A percentile compares a stretch with the other conserved stretches of the same genome.
Evolutionary conservation across 1,284 basidiomycete genomes (phyloP).

Genomic region (Ganoderma lingzhi): DNA sequence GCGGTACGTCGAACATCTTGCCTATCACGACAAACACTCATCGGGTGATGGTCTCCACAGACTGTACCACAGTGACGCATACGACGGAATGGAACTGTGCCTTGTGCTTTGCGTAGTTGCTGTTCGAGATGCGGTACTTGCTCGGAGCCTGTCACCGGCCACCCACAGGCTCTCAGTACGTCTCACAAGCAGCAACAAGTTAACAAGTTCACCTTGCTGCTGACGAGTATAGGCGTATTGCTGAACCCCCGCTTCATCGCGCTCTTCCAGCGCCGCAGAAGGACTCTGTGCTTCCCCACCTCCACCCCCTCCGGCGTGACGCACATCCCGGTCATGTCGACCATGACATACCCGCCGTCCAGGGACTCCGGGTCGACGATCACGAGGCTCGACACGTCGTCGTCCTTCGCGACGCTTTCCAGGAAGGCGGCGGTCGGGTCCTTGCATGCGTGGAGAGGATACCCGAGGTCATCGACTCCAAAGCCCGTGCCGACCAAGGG

Average conservation of each 20-base stretch:
- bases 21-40: background rate
- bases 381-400: background rate
- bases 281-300: slow-evolving; percentile 4
- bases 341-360: slow-evolving; percentile 8
- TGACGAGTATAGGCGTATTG: background rate
- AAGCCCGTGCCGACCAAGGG: slow-evolving; percentile 4
- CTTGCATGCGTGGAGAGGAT: slow-evolving; percentile 6
- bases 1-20: background rate
- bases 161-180: background rate
- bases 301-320: slow-evolving; percentile 12
- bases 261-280: slow-evolving; percentile 8
- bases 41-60: background rate
- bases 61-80: slow-evolving; percentile 2
- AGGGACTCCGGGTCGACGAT: slow-evolving; percentile 5
- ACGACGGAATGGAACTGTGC: slow-evolving; percentile 9
- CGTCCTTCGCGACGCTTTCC: slow-evolving; percentile 3
- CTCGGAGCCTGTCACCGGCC: background rate
- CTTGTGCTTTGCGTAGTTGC: slow-evolving; percentile 10
- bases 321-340: slow-evolving; percentile 6
- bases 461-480: slow-evolving; percentile 6
- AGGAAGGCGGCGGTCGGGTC: background rate
- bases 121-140: slow-evolving; percentile 8
- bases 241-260: slow-evolving; percentile 9
- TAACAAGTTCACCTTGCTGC: background rate
- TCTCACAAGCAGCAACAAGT: background rate